These are phyloP conservation scores for Fusarium sp. DNA, from an alignment of 2,329 filamentous ascomycete species.

Conservation along the genomic window DNA sequence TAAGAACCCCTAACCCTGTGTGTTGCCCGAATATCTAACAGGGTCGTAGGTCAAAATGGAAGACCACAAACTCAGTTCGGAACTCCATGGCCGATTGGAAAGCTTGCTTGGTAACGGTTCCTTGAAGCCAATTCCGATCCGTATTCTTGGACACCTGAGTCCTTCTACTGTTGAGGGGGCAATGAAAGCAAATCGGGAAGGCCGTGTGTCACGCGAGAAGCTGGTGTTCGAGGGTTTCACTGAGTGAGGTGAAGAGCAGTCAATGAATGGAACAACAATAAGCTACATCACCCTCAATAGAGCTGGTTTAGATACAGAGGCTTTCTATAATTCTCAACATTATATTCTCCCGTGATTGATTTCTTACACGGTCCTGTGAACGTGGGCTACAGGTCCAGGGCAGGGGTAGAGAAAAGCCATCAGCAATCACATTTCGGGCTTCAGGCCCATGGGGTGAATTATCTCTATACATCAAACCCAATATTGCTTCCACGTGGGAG, in stretches of 20 bases:
- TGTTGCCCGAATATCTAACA: neutral
- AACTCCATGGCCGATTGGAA: constrained; percentile 4
- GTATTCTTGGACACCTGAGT: constrained; percentile 11
- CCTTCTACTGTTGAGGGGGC: neutral
- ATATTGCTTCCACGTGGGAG: neutral
- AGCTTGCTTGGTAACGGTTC: neutral
- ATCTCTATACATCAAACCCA: too few species aligned
- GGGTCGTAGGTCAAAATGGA: constrained; percentile 19
- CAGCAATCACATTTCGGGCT: neutral
- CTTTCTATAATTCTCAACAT: neutral
- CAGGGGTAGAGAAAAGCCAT: neutral
- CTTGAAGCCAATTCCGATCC: neutral
- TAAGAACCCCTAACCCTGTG: constrained; percentile 35
- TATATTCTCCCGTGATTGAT: too few species aligned
- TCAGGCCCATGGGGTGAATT: neutral
- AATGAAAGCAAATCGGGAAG: constrained; percentile 28
- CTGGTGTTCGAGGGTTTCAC: constrained; percentile 14
- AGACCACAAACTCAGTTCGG: constrained; percentile 21
- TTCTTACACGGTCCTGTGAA: neutral
- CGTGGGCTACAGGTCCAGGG: neutral
- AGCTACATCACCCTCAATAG: neutral
- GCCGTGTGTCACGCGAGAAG: constrained; percentile 29
- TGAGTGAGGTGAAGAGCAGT: neutral
- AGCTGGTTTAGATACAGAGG: too few species aligned
- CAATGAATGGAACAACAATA: neutral